Conservation (phyloP, 169 alveolate genomes). For the Eimeria tenella region DNA sequence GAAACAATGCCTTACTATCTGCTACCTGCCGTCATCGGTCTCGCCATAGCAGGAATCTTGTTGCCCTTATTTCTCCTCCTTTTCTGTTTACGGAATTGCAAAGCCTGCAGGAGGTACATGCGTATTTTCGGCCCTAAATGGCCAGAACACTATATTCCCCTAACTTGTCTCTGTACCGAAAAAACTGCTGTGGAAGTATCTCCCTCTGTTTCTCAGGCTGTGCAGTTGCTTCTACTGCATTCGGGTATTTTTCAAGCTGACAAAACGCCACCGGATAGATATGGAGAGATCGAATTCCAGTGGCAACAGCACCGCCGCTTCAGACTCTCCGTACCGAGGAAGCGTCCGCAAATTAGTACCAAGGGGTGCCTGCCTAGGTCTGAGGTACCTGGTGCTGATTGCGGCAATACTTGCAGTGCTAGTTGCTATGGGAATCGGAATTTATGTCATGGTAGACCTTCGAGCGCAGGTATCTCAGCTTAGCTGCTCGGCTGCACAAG, state of each 20-base stretch:
- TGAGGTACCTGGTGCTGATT: constrained; percentile 2
- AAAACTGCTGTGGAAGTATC: not conserved
- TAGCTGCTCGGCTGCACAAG: constrained; percentile 46
- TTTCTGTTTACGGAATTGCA: constrained; percentile 57
- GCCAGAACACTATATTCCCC: too few relatives aligned
- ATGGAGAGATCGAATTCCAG: constrained; percentile 37
- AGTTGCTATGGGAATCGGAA: not conserved
- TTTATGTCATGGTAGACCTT: not conserved
- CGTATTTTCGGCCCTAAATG: too few relatives aligned
- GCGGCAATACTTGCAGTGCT: not conserved
- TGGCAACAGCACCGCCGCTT: constrained; percentile 53
- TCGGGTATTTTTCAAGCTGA: constrained; percentile 46
- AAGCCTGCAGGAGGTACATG: constrained; percentile 19
- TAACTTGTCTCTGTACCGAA: too few relatives aligned
- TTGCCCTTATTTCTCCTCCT: constrained; percentile 41
- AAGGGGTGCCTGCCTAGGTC: constrained; percentile 36
- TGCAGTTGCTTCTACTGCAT: constrained; percentile 63
- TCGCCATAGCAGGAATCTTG: constrained; percentile 37
- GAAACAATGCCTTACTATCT: constrained; percentile 59
- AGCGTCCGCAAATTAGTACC: constrained; percentile 43
- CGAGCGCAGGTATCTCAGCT: constrained; percentile 58
- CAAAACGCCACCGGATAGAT: not conserved
- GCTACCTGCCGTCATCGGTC: constrained; percentile 9
- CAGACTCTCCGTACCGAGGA: constrained; percentile 38
- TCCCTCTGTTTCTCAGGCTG: not conserved